Conservation (phyloP, 2,329 filamentous ascomycete genomes). For the Fusarium torreyae region DNA sequence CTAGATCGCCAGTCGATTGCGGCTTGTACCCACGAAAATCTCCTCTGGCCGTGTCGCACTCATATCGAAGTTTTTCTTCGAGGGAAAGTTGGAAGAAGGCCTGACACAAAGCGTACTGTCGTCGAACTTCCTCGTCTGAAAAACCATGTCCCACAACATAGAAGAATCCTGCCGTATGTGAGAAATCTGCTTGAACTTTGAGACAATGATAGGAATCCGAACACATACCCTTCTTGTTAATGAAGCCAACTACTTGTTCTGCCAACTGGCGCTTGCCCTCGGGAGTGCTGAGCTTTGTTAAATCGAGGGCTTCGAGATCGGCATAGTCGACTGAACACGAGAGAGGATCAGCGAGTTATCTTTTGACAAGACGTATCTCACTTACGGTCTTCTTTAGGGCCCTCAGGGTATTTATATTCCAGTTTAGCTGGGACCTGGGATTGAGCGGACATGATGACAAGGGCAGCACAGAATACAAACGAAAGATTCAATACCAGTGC, state of each 20-base stretch:
- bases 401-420: not conserved
- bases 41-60: not conserved
- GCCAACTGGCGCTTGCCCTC: not conserved
- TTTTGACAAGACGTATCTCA: not conserved
- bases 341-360: not conserved
- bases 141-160: not conserved
- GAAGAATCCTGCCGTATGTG: not conserved
- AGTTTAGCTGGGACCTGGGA: not conserved
- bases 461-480: no score
- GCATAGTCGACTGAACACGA: not conserved
- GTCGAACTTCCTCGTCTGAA: not conserved
- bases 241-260: not conserved
- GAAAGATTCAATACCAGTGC: no score
- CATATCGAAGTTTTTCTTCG: not conserved
- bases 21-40: constrained; percentile 11
- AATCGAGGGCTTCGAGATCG: not conserved
- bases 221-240: not conserved
- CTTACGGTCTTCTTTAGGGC: not conserved
- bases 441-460: not conserved
- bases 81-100: not conserved
- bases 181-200: not conserved
- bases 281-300: not conserved
- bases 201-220: not conserved
- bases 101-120: not conserved
- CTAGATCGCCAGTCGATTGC: constrained; percentile 16